A percentile compares a stretch with the other conserved stretches of the same genome.
Conservation (phyloP, 768 basidiomycete species). For the Sporobolomyces roseus region DNA sequence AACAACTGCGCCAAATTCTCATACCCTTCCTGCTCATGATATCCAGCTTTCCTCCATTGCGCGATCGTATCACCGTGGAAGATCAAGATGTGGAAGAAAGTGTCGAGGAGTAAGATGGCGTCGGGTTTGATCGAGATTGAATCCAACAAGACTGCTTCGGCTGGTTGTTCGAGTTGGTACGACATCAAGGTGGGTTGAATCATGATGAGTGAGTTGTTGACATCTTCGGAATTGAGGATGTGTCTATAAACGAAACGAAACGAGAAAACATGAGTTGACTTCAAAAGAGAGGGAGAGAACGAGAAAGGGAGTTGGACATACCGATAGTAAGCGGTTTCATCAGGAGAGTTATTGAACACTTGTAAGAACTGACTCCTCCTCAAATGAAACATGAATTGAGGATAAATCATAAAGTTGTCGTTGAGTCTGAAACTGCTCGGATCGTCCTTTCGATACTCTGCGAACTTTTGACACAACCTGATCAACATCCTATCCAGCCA, state of each 20-base stretch:
- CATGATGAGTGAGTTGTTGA: slow-evolving; percentile 99
- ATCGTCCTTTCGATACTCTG: slow-evolving; percentile 97
- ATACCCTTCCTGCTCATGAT: slow-evolving; percentile 97
- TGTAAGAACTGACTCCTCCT: slow-evolving; percentile 96
- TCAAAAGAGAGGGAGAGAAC: not conserved
- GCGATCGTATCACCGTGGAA: slow-evolving; percentile 98
- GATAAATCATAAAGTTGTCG: slow-evolving; percentile 98
- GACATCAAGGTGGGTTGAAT: slow-evolving; percentile 99
- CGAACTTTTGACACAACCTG: slow-evolving; percentile 96
- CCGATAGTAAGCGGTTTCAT: slow-evolving; percentile 98
- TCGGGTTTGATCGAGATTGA: slow-evolving; percentile 97
- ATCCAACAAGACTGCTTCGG: slow-evolving; percentile 92
- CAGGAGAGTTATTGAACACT: slow-evolving; percentile 99
- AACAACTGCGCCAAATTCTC: slow-evolving; percentile 96
- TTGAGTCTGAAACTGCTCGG: slow-evolving; percentile 84
- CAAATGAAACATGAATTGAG: slow-evolving; percentile 99
- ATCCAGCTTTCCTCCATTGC: slow-evolving; percentile 95
- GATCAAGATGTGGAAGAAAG: slow-evolving; percentile 99
- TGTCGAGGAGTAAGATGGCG: slow-evolving; percentile 91
- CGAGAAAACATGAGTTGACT: not conserved
- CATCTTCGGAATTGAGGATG: slow-evolving; percentile 91
- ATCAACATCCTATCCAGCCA: slow-evolving; percentile 99
- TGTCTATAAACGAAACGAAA: slow-evolving; percentile 57
- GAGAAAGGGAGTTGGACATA: not conserved
- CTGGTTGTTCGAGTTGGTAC: slow-evolving; percentile 83